phyloP scores from a whole-genome alignment of 768 basidiomycete genomes.

The Phylloporus sp. region DNA sequence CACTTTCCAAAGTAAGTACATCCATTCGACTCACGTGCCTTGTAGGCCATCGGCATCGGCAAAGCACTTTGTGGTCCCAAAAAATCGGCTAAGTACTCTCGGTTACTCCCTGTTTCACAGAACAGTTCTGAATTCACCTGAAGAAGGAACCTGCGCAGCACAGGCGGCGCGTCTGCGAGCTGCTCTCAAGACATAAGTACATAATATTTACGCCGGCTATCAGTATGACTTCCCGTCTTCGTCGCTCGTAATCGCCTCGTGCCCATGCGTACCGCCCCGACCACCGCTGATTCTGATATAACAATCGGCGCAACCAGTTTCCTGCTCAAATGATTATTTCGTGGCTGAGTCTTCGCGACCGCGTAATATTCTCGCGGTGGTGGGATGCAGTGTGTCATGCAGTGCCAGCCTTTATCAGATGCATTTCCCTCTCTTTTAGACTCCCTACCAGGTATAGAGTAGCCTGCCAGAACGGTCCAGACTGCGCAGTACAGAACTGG shows the following conservation, averaged over 20 bases:
- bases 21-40: constrained; percentile 14
- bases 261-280: background rate
- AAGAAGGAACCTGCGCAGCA: no score
- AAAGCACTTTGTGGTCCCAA: no score
- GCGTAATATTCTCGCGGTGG: background rate
- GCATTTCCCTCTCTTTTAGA: background rate
- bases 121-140: background rate
- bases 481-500: no score
- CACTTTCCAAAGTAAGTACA: constrained; percentile 25
- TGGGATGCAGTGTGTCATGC: background rate
- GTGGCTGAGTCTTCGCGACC: background rate
- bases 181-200: no score
- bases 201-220: background rate
- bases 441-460: no score
- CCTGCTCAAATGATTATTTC: background rate
- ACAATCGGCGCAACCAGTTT: background rate
- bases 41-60: no score
- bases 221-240: background rate
- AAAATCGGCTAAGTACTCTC: no score
- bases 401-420: background rate
- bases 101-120: background rate
- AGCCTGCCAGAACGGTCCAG: no score
- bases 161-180: background rate
- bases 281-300: background rate
- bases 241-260: background rate